These are phyloP conservation scores for Penicillium lagena DNA, from an alignment of 495 filamentous ascomycete genomes.

Conservation along the genomic window DNA sequence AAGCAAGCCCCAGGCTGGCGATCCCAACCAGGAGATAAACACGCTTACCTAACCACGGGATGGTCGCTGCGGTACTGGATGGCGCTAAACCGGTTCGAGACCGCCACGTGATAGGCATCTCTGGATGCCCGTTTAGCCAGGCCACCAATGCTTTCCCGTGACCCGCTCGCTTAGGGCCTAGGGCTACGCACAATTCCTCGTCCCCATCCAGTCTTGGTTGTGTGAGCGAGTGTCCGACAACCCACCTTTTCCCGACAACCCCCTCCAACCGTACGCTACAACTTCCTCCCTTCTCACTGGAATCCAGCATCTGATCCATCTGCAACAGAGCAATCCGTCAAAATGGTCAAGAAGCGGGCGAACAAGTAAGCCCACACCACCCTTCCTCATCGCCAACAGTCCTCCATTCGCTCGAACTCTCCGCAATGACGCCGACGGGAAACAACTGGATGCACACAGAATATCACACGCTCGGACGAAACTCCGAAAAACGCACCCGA, in stretches of 20 bases:
- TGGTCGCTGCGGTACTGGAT: no score
- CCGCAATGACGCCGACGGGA: conserved; percentile 25
- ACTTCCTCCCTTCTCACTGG: conserved; percentile 12
- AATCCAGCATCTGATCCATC: conserved; percentile 19
- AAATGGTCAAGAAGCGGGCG: conserved; percentile 99
- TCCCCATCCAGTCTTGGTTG: conserved; percentile 28
- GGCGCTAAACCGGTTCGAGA: conserved; percentile 1
- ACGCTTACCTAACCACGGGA: no score
- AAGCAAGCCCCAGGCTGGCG: no score
- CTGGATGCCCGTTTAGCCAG: not conserved
- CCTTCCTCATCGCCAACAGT: conserved; percentile 13
- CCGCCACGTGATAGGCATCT: conserved; percentile 3
- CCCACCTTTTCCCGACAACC: conserved; percentile 37
- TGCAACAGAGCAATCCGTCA: conserved; percentile 55
- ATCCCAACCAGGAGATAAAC: no score
- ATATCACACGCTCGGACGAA: not conserved
- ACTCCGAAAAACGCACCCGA: conserved; percentile 8
- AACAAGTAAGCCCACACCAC: conserved; percentile 67
- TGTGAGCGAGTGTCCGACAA: conserved; percentile 36
- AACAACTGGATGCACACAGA: not conserved
- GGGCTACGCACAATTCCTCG: conserved; percentile 43
- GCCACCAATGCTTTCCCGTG: conserved; percentile 7
- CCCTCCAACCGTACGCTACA: conserved; percentile 32
- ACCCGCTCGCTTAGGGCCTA: conserved; percentile 40
- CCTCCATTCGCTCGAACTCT: conserved; percentile 21